phyloP scores from a whole-genome alignment of 495 filamentous ascomycete genomes.

The Symbiotaphrina buchneri region DNA sequence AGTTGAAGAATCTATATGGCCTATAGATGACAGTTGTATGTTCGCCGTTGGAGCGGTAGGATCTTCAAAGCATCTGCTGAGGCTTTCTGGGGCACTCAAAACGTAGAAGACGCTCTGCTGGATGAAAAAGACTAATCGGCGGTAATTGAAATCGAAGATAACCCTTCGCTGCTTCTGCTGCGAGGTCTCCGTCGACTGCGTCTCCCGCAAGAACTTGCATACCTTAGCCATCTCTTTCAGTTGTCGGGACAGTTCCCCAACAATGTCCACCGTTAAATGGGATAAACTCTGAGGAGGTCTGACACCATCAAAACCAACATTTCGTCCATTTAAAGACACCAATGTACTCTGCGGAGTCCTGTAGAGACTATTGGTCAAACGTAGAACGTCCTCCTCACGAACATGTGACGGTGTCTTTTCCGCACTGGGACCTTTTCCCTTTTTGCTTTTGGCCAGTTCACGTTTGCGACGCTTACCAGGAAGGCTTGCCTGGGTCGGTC shows the following conservation, averaged over 20 bases:
- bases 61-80: conserved; percentile 40
- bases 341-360: no score
- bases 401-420: no score
- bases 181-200: neutral
- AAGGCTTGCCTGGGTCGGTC: no score
- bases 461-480: no score
- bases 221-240: conserved; percentile 8
- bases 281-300: conserved; percentile 14
- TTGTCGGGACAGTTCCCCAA: conserved; percentile 10
- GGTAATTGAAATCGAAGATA: no score
- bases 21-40: neutral
- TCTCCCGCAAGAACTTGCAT: no score
- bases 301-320: no score
- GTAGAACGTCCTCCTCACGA: no score
- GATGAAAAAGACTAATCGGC: conserved; percentile 33
- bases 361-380: no score
- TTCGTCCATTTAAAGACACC: no score
- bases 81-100: conserved; percentile 37
- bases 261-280: conserved; percentile 20
- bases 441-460: no score
- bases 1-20: neutral
- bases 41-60: conserved; percentile 9
- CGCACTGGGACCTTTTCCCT: no score
- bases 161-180: neutral
- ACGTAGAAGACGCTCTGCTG: conserved; percentile 57